A percentile compares a stretch with the other conserved stretches of the same genome.
phyloP scores from a whole-genome alignment of 345 rosid genomes.

The sweet orange (Citrus sinensis) region DNA sequence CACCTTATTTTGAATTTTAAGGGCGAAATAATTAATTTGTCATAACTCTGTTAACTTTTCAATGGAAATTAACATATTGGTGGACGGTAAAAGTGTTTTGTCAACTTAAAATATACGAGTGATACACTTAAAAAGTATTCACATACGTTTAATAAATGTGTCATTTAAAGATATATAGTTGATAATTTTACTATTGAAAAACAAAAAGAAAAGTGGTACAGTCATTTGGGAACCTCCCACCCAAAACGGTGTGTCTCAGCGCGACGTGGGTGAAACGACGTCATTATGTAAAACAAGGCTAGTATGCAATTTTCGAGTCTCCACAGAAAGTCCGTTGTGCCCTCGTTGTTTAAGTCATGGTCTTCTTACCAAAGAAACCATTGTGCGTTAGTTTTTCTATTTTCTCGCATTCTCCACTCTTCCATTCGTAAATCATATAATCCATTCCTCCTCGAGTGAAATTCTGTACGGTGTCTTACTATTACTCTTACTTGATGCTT shows the following conservation, averaged over 20 bases:
- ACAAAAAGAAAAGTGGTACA: no score
- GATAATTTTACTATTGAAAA: no score
- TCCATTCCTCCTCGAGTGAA: neutral
- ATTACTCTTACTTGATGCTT: neutral
- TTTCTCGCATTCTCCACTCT: neutral
- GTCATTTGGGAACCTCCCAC: no score
- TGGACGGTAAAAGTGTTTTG: fast-evolving
- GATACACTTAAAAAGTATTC: no score
- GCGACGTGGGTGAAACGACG: neutral
- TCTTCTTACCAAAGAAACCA: neutral
- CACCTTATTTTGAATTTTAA: no score
- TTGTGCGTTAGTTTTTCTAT: neutral
- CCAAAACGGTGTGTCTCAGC: no score
- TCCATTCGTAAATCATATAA: no score
- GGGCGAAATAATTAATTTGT: fast-evolving
- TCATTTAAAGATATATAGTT: fast-evolving
- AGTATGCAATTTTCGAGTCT: neutral
- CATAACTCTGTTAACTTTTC: no score
- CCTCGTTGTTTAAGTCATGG: neutral
- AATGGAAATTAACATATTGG: no score
- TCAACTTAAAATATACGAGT: fast-evolving
- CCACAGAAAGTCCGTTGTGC: neutral
- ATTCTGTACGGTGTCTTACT: slow-evolving; percentile 4
- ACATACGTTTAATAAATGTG: fast-evolving
- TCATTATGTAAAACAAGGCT: neutral